Evolutionary conservation across 2,329 filamentous ascomycete species (phyloP).

Genomic region (Penicillium capsulatum): DNA sequence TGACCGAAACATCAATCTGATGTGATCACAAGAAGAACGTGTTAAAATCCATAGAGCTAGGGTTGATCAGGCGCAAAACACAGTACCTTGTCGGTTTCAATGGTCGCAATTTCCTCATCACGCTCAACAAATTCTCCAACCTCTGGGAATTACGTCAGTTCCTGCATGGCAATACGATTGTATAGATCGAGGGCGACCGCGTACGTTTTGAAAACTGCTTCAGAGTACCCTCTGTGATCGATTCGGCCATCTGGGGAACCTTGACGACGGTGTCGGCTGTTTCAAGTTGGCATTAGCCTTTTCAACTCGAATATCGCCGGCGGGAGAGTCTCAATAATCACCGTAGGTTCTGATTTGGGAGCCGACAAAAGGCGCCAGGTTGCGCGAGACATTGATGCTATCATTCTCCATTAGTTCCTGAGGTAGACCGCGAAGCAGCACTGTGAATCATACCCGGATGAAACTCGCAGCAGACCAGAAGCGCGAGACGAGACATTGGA

Average conservation of each 20-base stretch:
- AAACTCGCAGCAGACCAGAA: slow-evolving; percentile 25
- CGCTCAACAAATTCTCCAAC: slow-evolving; percentile 90
- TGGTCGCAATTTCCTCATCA: slow-evolving; percentile 97
- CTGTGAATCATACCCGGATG: slow-evolving; percentile 24
- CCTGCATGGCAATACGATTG: background rate
- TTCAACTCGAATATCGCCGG: background rate
- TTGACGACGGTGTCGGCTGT: slow-evolving; percentile 79
- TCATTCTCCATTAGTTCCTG: slow-evolving; percentile 10
- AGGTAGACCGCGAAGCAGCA: too few species aligned
- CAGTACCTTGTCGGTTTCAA: slow-evolving; percentile 93
- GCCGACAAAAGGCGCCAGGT: slow-evolving; percentile 25
- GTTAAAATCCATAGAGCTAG: slow-evolving; percentile 8
- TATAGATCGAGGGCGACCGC: slow-evolving; percentile 15
- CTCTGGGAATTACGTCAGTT: slow-evolving; percentile 47
- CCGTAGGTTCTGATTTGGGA: slow-evolving; percentile 38
- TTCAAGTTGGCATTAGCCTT: slow-evolving; percentile 12
- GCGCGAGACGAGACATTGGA: slow-evolving; percentile 18
- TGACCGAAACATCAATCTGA: slow-evolving; percentile 94
- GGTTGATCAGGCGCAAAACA: background rate
- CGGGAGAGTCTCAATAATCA: slow-evolving; percentile 12
- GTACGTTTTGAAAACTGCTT: slow-evolving; percentile 86
- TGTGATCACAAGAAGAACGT: background rate
- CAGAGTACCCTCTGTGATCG: slow-evolving; percentile 93
- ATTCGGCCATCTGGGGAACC: slow-evolving; percentile 97
- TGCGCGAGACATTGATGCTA: slow-evolving; percentile 26